Base-by-base conservation (phyloP, 345 rosid species). In the Sisymbrium altissimum region DNA sequence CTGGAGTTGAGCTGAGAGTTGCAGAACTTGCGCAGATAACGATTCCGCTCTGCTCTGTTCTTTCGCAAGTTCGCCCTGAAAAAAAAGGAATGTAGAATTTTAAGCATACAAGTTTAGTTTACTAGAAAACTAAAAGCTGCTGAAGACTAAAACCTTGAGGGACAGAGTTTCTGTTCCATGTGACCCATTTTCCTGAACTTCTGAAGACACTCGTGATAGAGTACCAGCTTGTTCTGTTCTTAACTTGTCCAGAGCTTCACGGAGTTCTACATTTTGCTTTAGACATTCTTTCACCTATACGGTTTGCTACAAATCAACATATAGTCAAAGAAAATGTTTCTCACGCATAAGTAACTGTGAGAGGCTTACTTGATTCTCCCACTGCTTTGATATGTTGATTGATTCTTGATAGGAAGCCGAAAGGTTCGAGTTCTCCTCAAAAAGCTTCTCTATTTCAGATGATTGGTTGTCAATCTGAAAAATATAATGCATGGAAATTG, bases 381-480 rank as follows among this genome's bases (percentile, higher is more conserved):
- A 95, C 41, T 84, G 93, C 49, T 65, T 86, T 29, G 91, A 90
- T 27, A 75, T 60, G 79, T 62, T 68, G 72, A 71, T 73, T 73
- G 96, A 89, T 77, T 92, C 99, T 79, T 88, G 82, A 86, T 83
- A 83, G 45, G 93, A 87, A 39, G 86, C 80, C 2, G 86, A 78
- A 44, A 95, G 84, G 71, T 70, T 85, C 2, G 96, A 85, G 74
- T 95, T 92, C 72, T 92, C 97, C 78, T 95, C 98, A 71, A 92
- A 95, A 46, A 95, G 93, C 70, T 64, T 88, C 86, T 95, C 98
- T 71, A 95, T 92, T 85, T 92, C 99, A 56, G 94, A 86, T 75
- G 99, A 92, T 81, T 92, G 99, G 79, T 82, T 85, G 83, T 95
- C 99, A 83, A 92, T 88, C 98, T 94, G 88, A 36, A 64, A 70